Base-by-base conservation (phyloP, 768 basidiomycete genomes). In the Boletus sensibilis region DNA sequence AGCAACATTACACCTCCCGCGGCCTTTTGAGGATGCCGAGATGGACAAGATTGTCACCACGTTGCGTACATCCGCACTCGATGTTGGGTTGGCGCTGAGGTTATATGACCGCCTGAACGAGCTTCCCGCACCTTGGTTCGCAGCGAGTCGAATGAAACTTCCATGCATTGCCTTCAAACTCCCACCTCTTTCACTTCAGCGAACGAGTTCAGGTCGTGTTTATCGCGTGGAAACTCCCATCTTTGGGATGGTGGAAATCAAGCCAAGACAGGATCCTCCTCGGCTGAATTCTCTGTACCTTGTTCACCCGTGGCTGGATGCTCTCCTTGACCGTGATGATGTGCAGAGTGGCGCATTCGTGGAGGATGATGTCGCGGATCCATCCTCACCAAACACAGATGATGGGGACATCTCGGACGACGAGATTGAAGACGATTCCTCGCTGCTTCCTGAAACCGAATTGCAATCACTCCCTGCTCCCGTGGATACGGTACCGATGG, bases 111-210 rank as follows among this genome's bases (percentile, higher is more conserved):
- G 21, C 9, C 29, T 57, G 18, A 16, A 13, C 8, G 18, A 41
- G 8, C 54, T 57, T 25, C 7, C 34, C 2, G 2, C 46, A 13
- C 46, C 40, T 11, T 49, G 27, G 46, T 56, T 56, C 5, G 21
- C 54, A n/a, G 57, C 21, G 7, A 58, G 31, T 31, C 54, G 54
- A n/a, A 56, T 56, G 54, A 56, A 38, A 18, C 56, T 56, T 16
- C 41, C 54, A 1, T 57, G 56, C 8, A 33, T 56, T 9, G 23
- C 46, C 11, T 56, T 57, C 21, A 12, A 47, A 40, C 56, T 56
- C 40, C 35, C 40, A 4, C 9, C 33, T 7, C 39, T 56, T 1
- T 1, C 9, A 1, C 18, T 12, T 1, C 3, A 9, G 3, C 18
- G 35, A n/a, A 33, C 40, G 5, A 5, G 4, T 20, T 5, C 39